A percentile compares a stretch with the other conserved stretches of the same genome.
phyloP scores from a whole-genome alignment of 495 filamentous ascomycete species.

The Oidiodendron maius region DNA sequence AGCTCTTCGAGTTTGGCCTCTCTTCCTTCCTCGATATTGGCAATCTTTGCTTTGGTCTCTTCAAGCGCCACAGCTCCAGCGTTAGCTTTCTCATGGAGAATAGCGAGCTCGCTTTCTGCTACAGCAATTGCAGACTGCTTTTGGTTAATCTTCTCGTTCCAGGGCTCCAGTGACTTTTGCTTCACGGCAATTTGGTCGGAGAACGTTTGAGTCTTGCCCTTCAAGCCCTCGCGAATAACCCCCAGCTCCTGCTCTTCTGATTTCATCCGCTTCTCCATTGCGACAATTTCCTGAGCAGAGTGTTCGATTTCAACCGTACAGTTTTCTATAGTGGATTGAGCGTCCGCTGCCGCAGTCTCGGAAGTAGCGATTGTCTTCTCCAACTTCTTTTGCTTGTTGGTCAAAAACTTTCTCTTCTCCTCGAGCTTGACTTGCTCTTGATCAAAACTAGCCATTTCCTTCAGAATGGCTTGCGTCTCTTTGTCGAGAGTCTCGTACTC shows the following conservation, averaged over 20 bases:
- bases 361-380: slow-evolving; percentile 76
- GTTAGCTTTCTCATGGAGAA: slow-evolving; percentile 81
- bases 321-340: slow-evolving; percentile 70
- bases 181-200: slow-evolving; percentile 88
- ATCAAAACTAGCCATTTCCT: slow-evolving; percentile 87
- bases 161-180: slow-evolving; percentile 92
- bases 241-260: slow-evolving; percentile 77
- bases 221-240: slow-evolving; percentile 73
- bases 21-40: slow-evolving; percentile 61
- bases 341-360: slow-evolving; percentile 60
- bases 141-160: slow-evolving; percentile 93
- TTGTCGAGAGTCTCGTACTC: slow-evolving; percentile 82
- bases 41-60: slow-evolving; percentile 77
- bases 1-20: slow-evolving; percentile 67
- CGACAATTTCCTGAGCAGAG: slow-evolving; percentile 59
- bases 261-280: slow-evolving; percentile 67
- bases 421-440: slow-evolving; percentile 96
- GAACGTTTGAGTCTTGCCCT: slow-evolving; percentile 90
- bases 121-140: slow-evolving; percentile 92
- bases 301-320: slow-evolving; percentile 71
- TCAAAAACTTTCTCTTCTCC: slow-evolving; percentile 91
- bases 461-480: slow-evolving; percentile 68
- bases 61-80: slow-evolving; percentile 76
- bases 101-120: slow-evolving; percentile 88
- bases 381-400: slow-evolving; percentile 86